Evolutionary conservation across 371 early-diverging fungal species (phyloP), one percentile per base, ranked within the genome.

Genomic region (Blakeslea trispora): DNA sequence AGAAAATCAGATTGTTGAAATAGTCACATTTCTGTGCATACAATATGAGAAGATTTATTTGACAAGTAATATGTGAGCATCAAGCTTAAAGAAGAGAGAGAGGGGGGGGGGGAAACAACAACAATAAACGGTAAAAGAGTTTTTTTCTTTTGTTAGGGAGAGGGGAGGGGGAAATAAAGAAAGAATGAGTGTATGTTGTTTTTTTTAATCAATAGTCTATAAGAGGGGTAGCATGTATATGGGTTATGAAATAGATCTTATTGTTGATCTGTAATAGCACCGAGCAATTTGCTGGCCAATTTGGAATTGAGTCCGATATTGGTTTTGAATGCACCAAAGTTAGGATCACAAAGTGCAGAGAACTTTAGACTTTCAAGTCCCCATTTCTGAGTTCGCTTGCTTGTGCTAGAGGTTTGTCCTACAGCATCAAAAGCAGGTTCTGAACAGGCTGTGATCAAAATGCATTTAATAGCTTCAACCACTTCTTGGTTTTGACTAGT

Each of bases 381-480:
- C 34, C 77, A 75, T 51, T 70, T 64, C 64, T 82, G 78, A 35
- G 75, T 77, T 4, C 76, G 56, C 51, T 77, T 81, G 14, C 45
- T 40, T 0, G 24, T 10, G 5, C 31, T 18, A 1, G 22, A 39
- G 23, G 47, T 28, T n/a, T 40, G 51, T 40, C 69, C 70, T 0
- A 61, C 51, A 11, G 71, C 63, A 43, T 67, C 60, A 22, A 74
- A 71, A 10, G 74, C 74, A 7, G 86, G 85, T 39, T 82, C 83
- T 10, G 89, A 85, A 34, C 88, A 83, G 17, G 89, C 87, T 0
- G 90, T 86, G 57, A 88, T 76, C 14, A 90, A 68, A 50, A 93
- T 89, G 5, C 81, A 76, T 61, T 91, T 90, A 11, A 91, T 87
- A 0, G 90, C 81, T 51, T 89, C 87, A 42, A 89, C 76, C 15